Evolutionary conservation across 768 basidiomycete species (phyloP).

Genomic region (Piloderma croceum): DNA sequence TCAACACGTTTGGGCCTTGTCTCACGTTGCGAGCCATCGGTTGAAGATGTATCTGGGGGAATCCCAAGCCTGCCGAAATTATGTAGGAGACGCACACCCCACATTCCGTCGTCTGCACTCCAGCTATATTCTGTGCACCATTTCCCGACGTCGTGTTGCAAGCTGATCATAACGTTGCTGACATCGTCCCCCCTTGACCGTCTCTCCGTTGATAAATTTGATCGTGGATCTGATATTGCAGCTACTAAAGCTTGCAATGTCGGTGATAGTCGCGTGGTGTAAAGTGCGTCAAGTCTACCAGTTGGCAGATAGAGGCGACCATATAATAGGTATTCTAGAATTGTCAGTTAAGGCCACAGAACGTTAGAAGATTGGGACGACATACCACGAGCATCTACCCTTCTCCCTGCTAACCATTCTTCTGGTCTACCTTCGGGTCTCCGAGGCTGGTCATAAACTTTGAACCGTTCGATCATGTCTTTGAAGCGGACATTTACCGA

Average conservation of each 20-base stretch:
- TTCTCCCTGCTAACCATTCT: constrained; percentile 75
- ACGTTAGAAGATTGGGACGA: constrained; percentile 7
- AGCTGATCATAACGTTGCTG: constrained; percentile 73
- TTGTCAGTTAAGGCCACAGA: constrained; percentile 18
- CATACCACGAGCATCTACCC: constrained; percentile 72
- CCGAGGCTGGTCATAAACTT: constrained; percentile 74
- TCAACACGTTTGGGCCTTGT: constrained; percentile 75
- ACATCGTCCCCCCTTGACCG: constrained; percentile 39
- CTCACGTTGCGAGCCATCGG: constrained; percentile 6
- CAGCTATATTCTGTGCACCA: constrained; percentile 94
- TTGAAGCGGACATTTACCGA: constrained; percentile 76
- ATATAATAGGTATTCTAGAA: constrained; percentile 85
- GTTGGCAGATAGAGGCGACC: constrained; percentile 89
- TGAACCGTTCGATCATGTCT: constrained; percentile 86
- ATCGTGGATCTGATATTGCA: constrained; percentile 77
- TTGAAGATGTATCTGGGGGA: constrained; percentile 25
- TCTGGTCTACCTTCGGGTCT: constrained; percentile 74
- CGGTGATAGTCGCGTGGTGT: constrained; percentile 72
- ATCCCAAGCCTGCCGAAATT: constrained; percentile 77
- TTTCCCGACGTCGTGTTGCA: constrained; percentile 89
- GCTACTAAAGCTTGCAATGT: constrained; percentile 81
- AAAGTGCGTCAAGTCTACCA: constrained; percentile 83
- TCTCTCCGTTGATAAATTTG: constrained; percentile 37
- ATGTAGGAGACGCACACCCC: constrained; percentile 80
- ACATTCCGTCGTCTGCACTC: constrained; percentile 93